Evolutionary conservation across 176 grass and related monocot genomes (phyloP).

Genomic region (Eleusine coracana): DNA sequence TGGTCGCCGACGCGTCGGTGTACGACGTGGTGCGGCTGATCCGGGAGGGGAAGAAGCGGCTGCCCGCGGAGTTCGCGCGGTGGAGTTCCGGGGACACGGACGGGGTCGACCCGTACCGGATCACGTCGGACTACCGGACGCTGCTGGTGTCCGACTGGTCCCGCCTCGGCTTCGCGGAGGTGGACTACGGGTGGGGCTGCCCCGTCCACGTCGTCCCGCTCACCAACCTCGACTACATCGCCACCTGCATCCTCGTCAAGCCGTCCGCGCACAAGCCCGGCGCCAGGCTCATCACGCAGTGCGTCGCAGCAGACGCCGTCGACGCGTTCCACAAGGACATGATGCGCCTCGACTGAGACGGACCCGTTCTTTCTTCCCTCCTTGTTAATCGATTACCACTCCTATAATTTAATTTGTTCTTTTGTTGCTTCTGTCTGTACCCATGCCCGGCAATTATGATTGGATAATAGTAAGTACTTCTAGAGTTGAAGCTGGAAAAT

Average conservation of each 20-base stretch:
- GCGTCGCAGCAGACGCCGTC: constrained; percentile 60
- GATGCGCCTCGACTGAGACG: constrained; percentile 65
- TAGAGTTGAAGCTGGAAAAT: neutral
- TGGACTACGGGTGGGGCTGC: constrained; percentile 87
- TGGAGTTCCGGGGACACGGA: constrained; percentile 60
- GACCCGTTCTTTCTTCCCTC: neutral
- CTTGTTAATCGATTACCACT: neutral
- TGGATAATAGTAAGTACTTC: neutral
- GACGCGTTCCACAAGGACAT: constrained; percentile 68
- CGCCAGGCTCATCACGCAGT: constrained; percentile 85
- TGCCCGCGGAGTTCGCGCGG: constrained; percentile 58
- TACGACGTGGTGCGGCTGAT: constrained; percentile 72
- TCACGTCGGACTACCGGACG: constrained; percentile 79
- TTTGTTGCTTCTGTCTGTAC: neutral
- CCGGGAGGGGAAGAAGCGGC: constrained; percentile 74
- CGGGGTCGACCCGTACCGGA: constrained; percentile 62
- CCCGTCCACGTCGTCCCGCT: constrained; percentile 91
- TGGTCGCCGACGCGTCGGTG: constrained; percentile 52
- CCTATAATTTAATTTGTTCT: constrained; percentile 26
- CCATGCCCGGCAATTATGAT: neutral
- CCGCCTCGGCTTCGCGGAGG: constrained; percentile 77
- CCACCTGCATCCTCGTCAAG: constrained; percentile 83
- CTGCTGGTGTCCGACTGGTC: constrained; percentile 96
- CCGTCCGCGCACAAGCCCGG: constrained; percentile 82
- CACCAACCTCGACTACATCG: constrained; percentile 89